Percentiles rank a stretch among this genome's conserved stretches.
These are phyloP conservation scores for Arabidopsis lyrata DNA, from an alignment of 441 rosid species.

Conservation along the genomic window DNA sequence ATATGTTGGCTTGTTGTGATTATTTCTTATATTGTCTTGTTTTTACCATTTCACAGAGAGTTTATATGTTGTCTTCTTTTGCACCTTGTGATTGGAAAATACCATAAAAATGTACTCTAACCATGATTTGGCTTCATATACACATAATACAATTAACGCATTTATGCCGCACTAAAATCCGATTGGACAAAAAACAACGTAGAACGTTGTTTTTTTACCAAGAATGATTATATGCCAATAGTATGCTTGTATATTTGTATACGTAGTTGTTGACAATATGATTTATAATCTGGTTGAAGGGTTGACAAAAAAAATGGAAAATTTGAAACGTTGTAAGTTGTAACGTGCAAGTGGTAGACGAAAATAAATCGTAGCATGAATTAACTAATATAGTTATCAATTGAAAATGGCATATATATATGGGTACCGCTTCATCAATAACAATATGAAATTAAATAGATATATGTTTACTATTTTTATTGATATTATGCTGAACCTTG, in stretches of 20 bases:
- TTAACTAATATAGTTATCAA: slow-evolving; percentile 5
- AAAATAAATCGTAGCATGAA: slow-evolving; percentile 26
- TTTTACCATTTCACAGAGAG: neutral
- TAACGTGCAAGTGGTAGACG: slow-evolving; percentile 37
- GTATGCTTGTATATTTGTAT: neutral
- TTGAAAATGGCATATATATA: slow-evolving; percentile 10
- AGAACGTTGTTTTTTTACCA: neutral
- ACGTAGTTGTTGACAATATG: neutral
- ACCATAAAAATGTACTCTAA: neutral
- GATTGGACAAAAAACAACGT: slow-evolving; percentile 5
- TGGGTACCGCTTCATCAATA: slow-evolving; percentile 19
- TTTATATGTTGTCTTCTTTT: neutral
- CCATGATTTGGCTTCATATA: neutral
- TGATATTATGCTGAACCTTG: slow-evolving; percentile 7
- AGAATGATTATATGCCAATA: neutral
- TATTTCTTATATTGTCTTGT: neutral
- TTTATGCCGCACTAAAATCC: neutral
- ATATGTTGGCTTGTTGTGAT: neutral
- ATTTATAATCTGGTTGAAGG: slow-evolving; percentile 3
- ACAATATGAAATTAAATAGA: neutral
- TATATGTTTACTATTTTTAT: slow-evolving; percentile 1
- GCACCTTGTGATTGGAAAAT: neutral
- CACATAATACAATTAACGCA: slow-evolving; percentile 8
- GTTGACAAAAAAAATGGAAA: slow-evolving; percentile 6
- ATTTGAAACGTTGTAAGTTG: slow-evolving; percentile 24